These are phyloP conservation scores for Sextonia rubra DNA, from an alignment of 164 flowering plant genomes.

Conservation along the genomic window DNA sequence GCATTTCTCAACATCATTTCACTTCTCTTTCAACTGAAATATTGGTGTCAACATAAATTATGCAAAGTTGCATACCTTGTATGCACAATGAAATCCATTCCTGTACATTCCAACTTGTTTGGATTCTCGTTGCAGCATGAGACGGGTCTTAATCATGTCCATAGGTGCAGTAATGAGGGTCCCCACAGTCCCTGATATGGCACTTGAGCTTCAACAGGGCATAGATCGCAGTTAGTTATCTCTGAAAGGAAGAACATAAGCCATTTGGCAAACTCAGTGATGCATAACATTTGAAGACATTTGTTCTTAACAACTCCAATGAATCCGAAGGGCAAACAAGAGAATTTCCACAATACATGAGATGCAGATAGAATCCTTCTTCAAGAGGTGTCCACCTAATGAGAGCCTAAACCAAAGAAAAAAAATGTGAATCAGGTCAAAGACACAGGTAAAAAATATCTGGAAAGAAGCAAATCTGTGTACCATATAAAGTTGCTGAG, in stretches of 20 bases:
- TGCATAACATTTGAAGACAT: background rate
- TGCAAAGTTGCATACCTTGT: conserved; percentile 43
- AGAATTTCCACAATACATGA: conserved; percentile 44
- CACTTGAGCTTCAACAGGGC: conserved; percentile 62
- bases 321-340: conserved; percentile 2
- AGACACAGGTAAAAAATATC: background rate
- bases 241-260: conserved; percentile 14
- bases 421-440: conserved; percentile 3
- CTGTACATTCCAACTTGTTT: conserved; percentile 44
- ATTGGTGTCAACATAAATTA: conserved; percentile 1
- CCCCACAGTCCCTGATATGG: conserved; percentile 66
- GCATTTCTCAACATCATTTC: background rate
- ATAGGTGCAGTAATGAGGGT: conserved; percentile 78
- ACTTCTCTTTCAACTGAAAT: background rate
- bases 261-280: conserved; percentile 14
- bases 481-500: conserved; percentile 14
- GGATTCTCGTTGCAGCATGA: conserved; percentile 84
- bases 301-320: background rate
- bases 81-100: conserved; percentile 85
- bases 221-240: conserved; percentile 21
- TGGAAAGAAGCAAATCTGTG: background rate
- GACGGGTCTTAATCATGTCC: conserved; percentile 87
- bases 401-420: conserved; percentile 43
- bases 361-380: conserved; percentile 82
- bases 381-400: conserved; percentile 60